These are phyloP conservation scores for Aeminium ludgeri DNA, from an alignment of 495 filamentous ascomycete species.

Conservation along the genomic window DNA sequence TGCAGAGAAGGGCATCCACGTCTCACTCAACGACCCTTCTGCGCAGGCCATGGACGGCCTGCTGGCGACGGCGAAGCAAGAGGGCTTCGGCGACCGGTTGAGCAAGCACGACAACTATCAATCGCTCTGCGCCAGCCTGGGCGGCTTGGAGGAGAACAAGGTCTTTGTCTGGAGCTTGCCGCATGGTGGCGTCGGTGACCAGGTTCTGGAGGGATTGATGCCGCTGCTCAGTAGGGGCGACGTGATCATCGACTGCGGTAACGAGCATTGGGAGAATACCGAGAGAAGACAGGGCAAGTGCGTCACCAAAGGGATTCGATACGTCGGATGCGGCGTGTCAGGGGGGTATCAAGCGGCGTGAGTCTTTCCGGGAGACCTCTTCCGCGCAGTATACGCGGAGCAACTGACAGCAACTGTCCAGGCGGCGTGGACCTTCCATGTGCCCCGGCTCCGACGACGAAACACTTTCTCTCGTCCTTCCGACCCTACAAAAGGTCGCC, in stretches of 20 bases:
- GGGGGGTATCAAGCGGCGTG: conserved; percentile 51
- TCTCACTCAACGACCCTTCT: conserved; percentile 44
- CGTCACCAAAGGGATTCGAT: conserved; percentile 35
- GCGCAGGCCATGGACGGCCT: conserved; percentile 31
- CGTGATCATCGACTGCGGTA: conserved; percentile 55
- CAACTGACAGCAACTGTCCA: not conserved
- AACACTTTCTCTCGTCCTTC: conserved; percentile 42
- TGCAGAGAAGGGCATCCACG: conserved; percentile 41
- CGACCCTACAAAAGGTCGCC: conserved; percentile 42
- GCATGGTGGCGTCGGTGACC: conserved; percentile 51
- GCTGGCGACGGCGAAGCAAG: conserved; percentile 23
- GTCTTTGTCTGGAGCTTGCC: conserved; percentile 52
- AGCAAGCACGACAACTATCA: conserved; percentile 22
- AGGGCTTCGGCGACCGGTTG: conserved; percentile 21
- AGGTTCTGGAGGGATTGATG: conserved; percentile 41
- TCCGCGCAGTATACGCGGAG: no score
- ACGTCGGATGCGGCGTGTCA: conserved; percentile 52
- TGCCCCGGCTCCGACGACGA: conserved; percentile 46
- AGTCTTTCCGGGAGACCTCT: not conserved
- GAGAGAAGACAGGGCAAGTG: conserved; percentile 45
- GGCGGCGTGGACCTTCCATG: conserved; percentile 43
- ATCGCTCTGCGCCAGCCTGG: conserved; percentile 11
- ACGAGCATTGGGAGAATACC: conserved; percentile 54
- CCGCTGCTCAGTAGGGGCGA: conserved; percentile 42
- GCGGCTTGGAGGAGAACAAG: conserved; percentile 13